A percentile compares a stretch with the other conserved stretches of the same genome.
Evolutionary conservation across 768 basidiomycete genomes (phyloP).

Genomic region (Lentinula edodes): DNA sequence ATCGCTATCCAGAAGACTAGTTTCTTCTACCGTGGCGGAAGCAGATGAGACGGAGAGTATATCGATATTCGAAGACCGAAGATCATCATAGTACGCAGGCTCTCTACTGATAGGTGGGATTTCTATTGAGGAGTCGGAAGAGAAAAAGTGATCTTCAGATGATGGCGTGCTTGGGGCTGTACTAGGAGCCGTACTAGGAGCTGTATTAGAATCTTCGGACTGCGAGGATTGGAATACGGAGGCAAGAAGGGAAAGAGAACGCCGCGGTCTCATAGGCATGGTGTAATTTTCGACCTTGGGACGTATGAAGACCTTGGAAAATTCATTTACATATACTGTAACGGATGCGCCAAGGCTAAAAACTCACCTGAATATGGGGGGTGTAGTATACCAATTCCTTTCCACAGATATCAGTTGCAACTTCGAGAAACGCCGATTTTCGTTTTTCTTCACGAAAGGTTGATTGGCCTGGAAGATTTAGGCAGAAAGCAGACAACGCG

Average conservation of each 20-base stretch:
- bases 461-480: background rate
- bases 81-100: conserved; percentile 1
- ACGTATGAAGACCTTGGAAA: background rate
- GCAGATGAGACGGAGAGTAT: conserved; percentile 1
- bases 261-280: background rate
- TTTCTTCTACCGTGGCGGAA: conserved; percentile 2
- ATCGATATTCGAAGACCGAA: background rate
- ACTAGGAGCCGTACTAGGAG: background rate
- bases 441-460: background rate
- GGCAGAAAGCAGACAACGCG: background rate
- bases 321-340: background rate
- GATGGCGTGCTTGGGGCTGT: background rate
- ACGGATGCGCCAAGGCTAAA: background rate
- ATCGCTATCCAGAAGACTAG: conserved; percentile 59
- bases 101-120: background rate
- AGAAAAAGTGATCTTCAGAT: background rate
- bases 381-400: background rate
- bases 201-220: background rate
- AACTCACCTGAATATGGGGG: background rate
- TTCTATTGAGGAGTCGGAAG: background rate
- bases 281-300: background rate
- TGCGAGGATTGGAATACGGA: background rate
- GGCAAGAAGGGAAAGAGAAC: background rate
- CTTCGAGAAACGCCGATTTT: background rate
- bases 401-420: too few relatives aligned